Percentiles rank a stretch among this genome's conserved stretches.
Evolutionary conservation across 2,329 filamentous ascomycete species (phyloP).

Genomic region (Colletotrichum lentis): DNA sequence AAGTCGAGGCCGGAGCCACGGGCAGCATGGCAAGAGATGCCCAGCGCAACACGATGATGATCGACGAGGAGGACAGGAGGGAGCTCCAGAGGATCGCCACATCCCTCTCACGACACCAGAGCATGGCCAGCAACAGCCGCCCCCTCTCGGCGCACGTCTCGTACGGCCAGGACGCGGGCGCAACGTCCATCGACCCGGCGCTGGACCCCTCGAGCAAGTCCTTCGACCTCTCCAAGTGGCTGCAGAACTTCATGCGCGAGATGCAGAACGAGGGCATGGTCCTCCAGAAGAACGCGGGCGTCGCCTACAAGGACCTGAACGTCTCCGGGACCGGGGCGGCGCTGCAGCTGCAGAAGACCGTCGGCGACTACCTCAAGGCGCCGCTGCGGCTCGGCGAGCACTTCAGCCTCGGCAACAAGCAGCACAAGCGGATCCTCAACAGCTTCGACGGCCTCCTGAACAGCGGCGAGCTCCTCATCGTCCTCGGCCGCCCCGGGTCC

Average conservation of each 20-base stretch:
- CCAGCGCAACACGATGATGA: slow-evolving; percentile 32
- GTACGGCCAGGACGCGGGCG: slow-evolving; percentile 15
- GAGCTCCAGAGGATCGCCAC: slow-evolving; percentile 54
- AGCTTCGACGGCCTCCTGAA: slow-evolving; percentile 71
- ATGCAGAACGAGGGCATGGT: slow-evolving; percentile 65
- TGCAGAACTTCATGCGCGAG: slow-evolving; percentile 49
- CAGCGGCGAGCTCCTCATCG: slow-evolving; percentile 72
- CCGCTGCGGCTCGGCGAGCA: slow-evolving; percentile 66
- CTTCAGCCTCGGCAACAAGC: slow-evolving; percentile 56
- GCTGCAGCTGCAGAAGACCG: slow-evolving; percentile 73
- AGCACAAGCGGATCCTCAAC: slow-evolving; percentile 67
- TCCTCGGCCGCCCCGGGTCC: slow-evolving; percentile 71
- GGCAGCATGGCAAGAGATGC: slow-evolving; percentile 21
- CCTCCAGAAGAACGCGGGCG: slow-evolving; percentile 61
- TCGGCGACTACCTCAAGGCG: slow-evolving; percentile 65
- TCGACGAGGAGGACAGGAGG: slow-evolving; percentile 47
- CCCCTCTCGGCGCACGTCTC: slow-evolving; percentile 25
- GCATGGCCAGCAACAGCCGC: slow-evolving; percentile 41
- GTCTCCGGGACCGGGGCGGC: slow-evolving; percentile 73
- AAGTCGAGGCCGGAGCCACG: neutral
- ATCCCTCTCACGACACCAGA: slow-evolving; percentile 49
- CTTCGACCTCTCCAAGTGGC: slow-evolving; percentile 56
- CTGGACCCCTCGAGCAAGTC: slow-evolving; percentile 50
- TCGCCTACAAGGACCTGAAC: slow-evolving; percentile 71
- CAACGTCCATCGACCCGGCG: slow-evolving; percentile 44